Evolutionary conservation across 108 stramenopile genomes (phyloP).

Genomic region (Stephanodiscus minutulus): DNA sequence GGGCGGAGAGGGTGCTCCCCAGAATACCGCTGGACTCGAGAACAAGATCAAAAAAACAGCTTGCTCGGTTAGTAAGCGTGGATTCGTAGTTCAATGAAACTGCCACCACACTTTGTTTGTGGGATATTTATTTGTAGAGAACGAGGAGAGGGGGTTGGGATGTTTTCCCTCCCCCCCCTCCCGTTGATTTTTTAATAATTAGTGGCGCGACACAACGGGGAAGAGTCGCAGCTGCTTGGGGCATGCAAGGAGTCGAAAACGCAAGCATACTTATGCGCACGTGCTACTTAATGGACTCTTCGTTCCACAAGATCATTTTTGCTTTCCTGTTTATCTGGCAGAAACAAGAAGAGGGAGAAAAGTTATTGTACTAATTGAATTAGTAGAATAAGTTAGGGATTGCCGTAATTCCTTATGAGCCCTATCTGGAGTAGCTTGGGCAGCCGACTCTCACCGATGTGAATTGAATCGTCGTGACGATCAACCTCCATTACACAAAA

Average conservation of each 20-base stretch:
- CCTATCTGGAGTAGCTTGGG: no score
- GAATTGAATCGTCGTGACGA: no score
- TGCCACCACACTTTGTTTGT: background rate
- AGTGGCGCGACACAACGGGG: background rate
- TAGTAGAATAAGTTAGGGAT: slow-evolving; percentile 46
- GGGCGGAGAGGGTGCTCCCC: slow-evolving; percentile 3
- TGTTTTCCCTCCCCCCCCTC: background rate
- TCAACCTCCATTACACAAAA: no score
- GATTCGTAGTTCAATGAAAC: background rate
- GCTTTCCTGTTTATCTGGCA: background rate
- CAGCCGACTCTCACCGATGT: no score
- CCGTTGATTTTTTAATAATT: background rate
- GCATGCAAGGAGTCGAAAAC: background rate
- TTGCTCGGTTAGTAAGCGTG: slow-evolving; percentile 3
- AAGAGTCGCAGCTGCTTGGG: background rate
- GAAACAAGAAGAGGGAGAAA: background rate
- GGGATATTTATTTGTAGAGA: background rate
- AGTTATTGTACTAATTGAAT: slow-evolving; percentile 45
- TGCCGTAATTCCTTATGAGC: no score
- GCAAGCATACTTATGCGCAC: background rate
- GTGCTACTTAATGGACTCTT: background rate
- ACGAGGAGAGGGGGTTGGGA: background rate
- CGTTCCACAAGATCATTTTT: background rate
- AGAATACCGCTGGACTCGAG: background rate
- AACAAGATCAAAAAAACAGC: slow-evolving; percentile 5